A percentile compares a stretch with the other conserved stretches of the same genome.
phyloP scores from a whole-genome alignment of 1,284 basidiomycete species.

The Ceratobasidium sp. region DNA sequence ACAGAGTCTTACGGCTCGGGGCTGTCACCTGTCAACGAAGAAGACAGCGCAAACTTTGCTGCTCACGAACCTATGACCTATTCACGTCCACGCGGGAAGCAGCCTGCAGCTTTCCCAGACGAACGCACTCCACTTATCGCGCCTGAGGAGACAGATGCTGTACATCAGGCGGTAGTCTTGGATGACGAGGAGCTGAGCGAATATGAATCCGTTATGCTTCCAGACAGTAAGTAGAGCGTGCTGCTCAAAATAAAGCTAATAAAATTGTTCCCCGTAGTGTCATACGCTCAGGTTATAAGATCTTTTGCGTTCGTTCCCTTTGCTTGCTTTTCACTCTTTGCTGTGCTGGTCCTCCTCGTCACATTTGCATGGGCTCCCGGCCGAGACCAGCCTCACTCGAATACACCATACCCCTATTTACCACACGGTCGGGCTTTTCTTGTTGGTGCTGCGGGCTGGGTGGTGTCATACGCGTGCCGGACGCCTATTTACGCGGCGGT shows the following conservation, averaged over 20 bases:
- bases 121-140: slow-evolving; percentile 29
- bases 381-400: slow-evolving; percentile 14
- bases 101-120: slow-evolving; percentile 3
- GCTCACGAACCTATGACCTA: neutral
- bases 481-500: slow-evolving; percentile 52
- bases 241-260: neutral
- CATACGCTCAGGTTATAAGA: slow-evolving; percentile 33
- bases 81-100: slow-evolving; percentile 8
- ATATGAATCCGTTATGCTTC: slow-evolving; percentile 28
- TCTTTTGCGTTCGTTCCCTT: slow-evolving; percentile 32
- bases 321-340: slow-evolving; percentile 12
- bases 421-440: slow-evolving; percentile 44
- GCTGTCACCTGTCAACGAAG: slow-evolving; percentile 37
- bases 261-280: neutral
- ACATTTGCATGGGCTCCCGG: slow-evolving; percentile 28
- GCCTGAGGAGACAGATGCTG: neutral
- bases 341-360: slow-evolving; percentile 17
- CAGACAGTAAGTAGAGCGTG: slow-evolving; percentile 19
- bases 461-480: slow-evolving; percentile 45
- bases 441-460: slow-evolving; percentile 46
- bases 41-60: neutral
- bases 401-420: slow-evolving; percentile 25
- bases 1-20: slow-evolving; percentile 24
- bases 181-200: slow-evolving; percentile 17
- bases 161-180: slow-evolving; percentile 9